Evolutionary conservation across 2,329 filamentous ascomycete species (phyloP).

Genomic region (Aspergillus sojae): DNA sequence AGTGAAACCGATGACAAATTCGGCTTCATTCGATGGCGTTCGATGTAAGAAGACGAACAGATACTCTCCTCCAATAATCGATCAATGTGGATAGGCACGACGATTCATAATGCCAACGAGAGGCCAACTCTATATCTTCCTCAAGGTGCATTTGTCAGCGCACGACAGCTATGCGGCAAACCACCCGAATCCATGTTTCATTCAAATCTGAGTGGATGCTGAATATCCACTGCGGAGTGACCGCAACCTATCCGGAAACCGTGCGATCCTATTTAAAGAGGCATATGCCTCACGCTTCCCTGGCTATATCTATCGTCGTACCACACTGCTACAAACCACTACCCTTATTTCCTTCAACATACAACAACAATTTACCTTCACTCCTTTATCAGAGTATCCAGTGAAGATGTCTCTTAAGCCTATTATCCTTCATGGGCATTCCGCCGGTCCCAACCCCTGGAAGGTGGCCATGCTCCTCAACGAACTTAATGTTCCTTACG

Average conservation of each 20-base stretch:
- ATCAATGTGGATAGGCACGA: background rate
- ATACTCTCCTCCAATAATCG: background rate
- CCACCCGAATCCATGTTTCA: background rate
- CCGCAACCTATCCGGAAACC: background rate
- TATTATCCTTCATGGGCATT: conserved; percentile 22
- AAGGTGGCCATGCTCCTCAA: conserved; percentile 35
- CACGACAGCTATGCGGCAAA: background rate
- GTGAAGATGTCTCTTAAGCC: conserved; percentile 22
- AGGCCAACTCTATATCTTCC: background rate
- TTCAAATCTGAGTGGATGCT: background rate
- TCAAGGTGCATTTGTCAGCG: background rate
- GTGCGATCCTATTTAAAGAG: background rate
- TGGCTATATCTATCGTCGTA: background rate
- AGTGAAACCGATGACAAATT: background rate
- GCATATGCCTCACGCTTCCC: background rate
- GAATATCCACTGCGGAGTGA: background rate
- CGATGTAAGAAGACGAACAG: background rate
- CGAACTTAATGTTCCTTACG: conserved; percentile 36
- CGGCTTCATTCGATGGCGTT: background rate
- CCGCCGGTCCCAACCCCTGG: conserved; percentile 32
- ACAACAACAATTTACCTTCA: background rate
- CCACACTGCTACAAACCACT: background rate
- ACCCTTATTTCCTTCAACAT: background rate
- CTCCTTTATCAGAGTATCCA: background rate
- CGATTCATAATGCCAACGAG: background rate